Percentiles rank a stretch among this genome's conserved stretches.
phyloP scores from a whole-genome alignment of 176 grass and related monocot genomes.

The Hordeum marinum region DNA sequence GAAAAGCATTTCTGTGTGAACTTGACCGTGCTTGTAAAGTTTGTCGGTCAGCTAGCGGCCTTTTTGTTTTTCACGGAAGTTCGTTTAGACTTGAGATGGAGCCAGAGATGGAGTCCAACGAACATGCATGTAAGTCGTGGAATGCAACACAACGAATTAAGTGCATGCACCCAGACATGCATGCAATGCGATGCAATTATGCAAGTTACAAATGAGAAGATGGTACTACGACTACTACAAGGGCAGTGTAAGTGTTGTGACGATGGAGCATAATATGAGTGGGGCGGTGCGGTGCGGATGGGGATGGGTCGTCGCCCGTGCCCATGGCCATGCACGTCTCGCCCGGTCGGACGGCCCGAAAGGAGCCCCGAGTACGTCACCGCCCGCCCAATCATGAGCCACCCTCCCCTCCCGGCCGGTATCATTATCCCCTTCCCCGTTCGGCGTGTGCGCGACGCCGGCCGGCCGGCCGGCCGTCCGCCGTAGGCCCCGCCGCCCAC shows the following conservation, averaged over 20 bases:
- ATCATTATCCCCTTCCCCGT: neutral
- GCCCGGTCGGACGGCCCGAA: constrained; percentile 6
- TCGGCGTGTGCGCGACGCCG: neutral
- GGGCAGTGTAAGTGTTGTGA: neutral
- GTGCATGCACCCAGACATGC: neutral
- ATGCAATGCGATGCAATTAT: neutral
- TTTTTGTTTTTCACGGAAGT: neutral
- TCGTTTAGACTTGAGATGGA: neutral
- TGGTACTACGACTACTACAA: too few relatives aligned
- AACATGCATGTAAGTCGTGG: neutral
- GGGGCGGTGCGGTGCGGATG: constrained; percentile 43
- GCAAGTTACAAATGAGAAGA: neutral
- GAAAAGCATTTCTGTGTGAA: neutral
- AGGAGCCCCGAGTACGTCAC: neutral
- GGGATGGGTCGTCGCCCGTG: constrained; percentile 14
- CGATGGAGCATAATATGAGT: neutral
- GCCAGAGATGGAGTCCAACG: neutral
- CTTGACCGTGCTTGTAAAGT: neutral
- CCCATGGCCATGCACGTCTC: neutral
- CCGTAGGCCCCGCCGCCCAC: constrained; percentile 31
- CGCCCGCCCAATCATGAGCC: constrained; percentile 31
- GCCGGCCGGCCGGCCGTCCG: neutral
- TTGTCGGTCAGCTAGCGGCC: neutral
- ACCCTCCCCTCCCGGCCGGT: neutral
- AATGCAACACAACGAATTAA: neutral